Percentiles rank a stretch among this genome's conserved stretches.
Conservation (phyloP, 345 rosid genomes). For the Populus nigra region DNA sequence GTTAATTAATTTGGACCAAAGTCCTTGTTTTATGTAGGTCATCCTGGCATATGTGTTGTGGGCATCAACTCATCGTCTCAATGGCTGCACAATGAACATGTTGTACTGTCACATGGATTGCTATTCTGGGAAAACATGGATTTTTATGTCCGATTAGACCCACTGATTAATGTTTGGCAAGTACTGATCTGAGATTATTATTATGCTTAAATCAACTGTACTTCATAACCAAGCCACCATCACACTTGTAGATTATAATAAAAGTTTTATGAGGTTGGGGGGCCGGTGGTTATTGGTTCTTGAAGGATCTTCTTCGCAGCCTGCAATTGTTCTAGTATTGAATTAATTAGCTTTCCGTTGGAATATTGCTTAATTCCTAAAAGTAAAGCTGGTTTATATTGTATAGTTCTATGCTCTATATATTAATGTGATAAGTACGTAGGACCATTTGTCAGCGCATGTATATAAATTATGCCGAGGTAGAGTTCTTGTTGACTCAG, state of each 20-base stretch:
- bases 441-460: not conserved
- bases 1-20: not conserved
- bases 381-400: not conserved
- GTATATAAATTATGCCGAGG: no score
- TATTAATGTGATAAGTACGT: not conserved
- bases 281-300: not conserved
- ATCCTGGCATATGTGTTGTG: not conserved
- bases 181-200: no score
- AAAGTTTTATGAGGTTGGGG: not conserved
- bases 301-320: constrained; percentile 6
- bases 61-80: no score
- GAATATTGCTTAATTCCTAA: not conserved
- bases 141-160: no score
- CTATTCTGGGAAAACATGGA: no score
- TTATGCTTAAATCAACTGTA: no score
- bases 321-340: not conserved
- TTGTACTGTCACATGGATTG: no score
- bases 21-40: not conserved
- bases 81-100: no score
- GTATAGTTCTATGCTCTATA: not conserved
- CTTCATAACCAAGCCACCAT: not conserved
- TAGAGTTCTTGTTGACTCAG: not conserved
- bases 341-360: not conserved
- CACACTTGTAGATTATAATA: not conserved
- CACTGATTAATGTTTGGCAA: no score